Conservation (phyloP, 2,329 filamentous ascomycete species). For the Cercospora nicotianae region DNA sequence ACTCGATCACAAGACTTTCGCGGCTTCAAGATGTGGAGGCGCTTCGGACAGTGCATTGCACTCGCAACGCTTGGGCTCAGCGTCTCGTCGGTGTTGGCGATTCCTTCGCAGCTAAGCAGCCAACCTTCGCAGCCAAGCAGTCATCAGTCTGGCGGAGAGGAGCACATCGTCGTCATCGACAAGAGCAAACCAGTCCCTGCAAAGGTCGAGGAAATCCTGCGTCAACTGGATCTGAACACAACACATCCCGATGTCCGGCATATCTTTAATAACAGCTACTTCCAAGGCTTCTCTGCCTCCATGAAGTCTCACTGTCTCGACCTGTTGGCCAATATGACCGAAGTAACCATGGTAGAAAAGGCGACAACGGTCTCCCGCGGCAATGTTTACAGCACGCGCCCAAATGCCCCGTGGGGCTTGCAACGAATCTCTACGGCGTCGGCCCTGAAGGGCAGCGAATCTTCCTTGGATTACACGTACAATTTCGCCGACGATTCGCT, state of each 20-base stretch:
- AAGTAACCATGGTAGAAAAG: constrained; percentile 47
- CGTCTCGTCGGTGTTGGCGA: not conserved
- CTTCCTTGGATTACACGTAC: constrained; percentile 47
- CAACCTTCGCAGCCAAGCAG: constrained; percentile 16
- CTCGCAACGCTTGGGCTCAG: not conserved
- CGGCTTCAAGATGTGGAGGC: not conserved
- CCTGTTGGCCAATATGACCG: constrained; percentile 42
- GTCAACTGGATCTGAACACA: constrained; percentile 39
- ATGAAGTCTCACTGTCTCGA: constrained; percentile 45
- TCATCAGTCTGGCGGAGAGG: constrained; percentile 32
- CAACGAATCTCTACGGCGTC: constrained; percentile 45
- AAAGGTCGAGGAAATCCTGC: constrained; percentile 40
- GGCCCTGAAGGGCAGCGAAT: constrained; percentile 30
- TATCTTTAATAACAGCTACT: constrained; percentile 45
- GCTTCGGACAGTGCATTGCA: not conserved
- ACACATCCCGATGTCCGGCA: constrained; percentile 43
- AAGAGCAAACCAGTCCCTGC: constrained; percentile 35
- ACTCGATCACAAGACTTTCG: not conserved
- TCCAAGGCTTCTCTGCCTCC: constrained; percentile 43
- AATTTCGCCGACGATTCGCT: constrained; percentile 39
- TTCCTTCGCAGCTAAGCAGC: not conserved
- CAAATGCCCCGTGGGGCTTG: constrained; percentile 49
- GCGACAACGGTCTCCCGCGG: constrained; percentile 31
- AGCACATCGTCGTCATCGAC: constrained; percentile 44
- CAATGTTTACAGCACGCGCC: constrained; percentile 33